These are phyloP conservation scores for Actinomortierella wolfii DNA, from an alignment of 371 early-diverging fungal species.

Conservation along the genomic window DNA sequence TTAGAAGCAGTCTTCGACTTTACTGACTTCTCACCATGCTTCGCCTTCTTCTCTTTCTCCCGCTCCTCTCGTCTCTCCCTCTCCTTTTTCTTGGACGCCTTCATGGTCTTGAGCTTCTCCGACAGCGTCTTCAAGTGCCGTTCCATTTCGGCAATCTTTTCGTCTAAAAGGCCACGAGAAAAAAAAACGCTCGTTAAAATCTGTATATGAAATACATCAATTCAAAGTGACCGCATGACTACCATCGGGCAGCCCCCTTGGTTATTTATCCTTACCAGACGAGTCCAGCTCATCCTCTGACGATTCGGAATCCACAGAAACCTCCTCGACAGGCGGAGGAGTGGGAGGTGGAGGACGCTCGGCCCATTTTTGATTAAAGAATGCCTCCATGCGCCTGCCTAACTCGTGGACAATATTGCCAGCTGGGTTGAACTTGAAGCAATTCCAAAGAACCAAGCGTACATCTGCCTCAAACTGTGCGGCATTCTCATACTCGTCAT, in stretches of 20 bases:
- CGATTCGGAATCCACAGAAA: constrained; percentile 4
- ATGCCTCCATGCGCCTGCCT: constrained; percentile 81
- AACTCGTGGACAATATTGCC: constrained; percentile 88
- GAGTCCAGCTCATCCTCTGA: constrained; percentile 21
- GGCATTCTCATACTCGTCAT: constrained; percentile 72
- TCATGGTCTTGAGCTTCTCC: constrained; percentile 68
- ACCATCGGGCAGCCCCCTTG: constrained; percentile 6
- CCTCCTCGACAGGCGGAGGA: constrained; percentile 18
- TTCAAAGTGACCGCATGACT: too few relatives aligned
- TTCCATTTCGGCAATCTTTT: constrained; percentile 64
- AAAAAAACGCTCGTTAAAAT: background rate
- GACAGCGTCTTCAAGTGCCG: constrained; percentile 67
- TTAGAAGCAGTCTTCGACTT: constrained; percentile 19
- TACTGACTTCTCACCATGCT: constrained; percentile 9
- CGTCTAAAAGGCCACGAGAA: constrained; percentile 6
- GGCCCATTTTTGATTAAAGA: constrained; percentile 88
- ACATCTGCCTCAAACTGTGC: constrained; percentile 87
- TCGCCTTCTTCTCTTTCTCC: constrained; percentile 8
- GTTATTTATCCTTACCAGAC: constrained; percentile 8
- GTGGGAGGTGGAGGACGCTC: constrained; percentile 60
- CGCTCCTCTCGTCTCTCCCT: constrained; percentile 36
- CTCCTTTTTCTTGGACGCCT: constrained; percentile 58
- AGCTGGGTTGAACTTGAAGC: constrained; percentile 92
- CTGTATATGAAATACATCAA: background rate
- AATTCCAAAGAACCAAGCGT: constrained; percentile 91